Evolutionary conservation across 179 eudicot species (phyloP).

Genomic region (Spinacia oleracea): DNA sequence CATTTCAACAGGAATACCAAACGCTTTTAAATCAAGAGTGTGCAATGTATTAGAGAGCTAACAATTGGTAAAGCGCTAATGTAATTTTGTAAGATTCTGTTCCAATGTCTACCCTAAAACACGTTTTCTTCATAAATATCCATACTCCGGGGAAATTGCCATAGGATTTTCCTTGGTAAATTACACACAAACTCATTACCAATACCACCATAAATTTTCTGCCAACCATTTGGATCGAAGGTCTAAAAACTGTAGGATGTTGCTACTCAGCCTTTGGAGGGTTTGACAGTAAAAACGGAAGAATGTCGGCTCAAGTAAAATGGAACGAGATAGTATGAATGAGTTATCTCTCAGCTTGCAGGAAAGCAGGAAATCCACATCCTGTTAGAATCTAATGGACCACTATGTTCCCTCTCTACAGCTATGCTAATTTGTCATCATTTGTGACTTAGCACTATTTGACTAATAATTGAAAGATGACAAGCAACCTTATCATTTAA

Average conservation of each 20-base stretch:
- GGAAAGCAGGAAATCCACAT: neutral
- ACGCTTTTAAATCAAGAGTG: neutral
- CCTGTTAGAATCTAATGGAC: constrained; percentile 15
- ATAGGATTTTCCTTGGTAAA: neutral
- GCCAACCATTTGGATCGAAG: too few species aligned
- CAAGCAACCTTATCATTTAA: constrained; percentile 17
- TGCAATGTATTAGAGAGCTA: neutral
- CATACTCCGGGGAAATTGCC: neutral
- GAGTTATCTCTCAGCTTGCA: neutral
- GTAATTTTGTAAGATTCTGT: neutral
- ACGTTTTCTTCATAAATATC: neutral
- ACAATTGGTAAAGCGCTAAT: too few species aligned
- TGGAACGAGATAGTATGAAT: neutral
- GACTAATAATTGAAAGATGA: constrained; percentile 17
- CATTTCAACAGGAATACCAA: neutral
- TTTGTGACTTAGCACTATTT: constrained; percentile 3
- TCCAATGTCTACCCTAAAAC: neutral
- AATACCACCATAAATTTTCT: too few species aligned
- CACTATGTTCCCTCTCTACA: constrained; percentile 14
- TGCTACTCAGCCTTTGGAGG: too few species aligned
- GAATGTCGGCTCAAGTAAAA: neutral
- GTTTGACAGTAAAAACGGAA: neutral
- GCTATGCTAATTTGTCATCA: constrained; percentile 27
- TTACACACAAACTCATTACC: neutral
- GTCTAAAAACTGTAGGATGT: neutral